A percentile compares a stretch with the other conserved stretches of the same genome.
phyloP scores from a whole-genome alignment of 371 early-diverging fungal species.

The Haplosporangium sp. region DNA sequence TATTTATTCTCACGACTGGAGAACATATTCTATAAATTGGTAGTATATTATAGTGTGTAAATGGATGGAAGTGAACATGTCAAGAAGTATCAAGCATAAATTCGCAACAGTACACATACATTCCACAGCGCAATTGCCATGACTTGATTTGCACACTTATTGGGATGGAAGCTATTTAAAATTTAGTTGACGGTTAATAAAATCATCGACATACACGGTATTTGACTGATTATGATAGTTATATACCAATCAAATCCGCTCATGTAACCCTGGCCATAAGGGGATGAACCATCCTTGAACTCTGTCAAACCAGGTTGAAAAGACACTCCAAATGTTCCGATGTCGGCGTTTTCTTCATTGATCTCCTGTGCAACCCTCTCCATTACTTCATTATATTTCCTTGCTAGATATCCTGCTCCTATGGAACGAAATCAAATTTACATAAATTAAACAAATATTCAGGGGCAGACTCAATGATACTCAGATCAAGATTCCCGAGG shows the following conservation, averaged over 20 bases:
- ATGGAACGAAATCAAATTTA: not conserved
- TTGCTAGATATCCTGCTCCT: constrained; percentile 68
- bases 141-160: constrained; percentile 70
- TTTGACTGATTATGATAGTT: too few species aligned
- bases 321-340: constrained; percentile 64
- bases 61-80: not conserved
- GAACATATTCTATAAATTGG: constrained; percentile 65
- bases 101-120: constrained; percentile 48
- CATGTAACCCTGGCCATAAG: constrained; percentile 67
- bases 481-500: not conserved
- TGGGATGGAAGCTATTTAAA: constrained; percentile 72
- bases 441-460: not conserved
- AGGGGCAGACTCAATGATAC: not conserved
- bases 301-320: constrained; percentile 71
- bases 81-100: not conserved
- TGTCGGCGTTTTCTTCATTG: constrained; percentile 48
- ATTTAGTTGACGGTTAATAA: too few species aligned
- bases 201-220: too few species aligned
- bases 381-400: constrained; percentile 69
- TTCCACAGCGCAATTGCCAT: constrained; percentile 76
- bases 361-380: constrained; percentile 63
- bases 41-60: not conserved
- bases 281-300: constrained; percentile 61
- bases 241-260: constrained; percentile 73
- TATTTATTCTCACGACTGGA: constrained; percentile 58